Conservation (phyloP, 148 eudicot genomes). For the Heliosperma pusillum region DNA sequence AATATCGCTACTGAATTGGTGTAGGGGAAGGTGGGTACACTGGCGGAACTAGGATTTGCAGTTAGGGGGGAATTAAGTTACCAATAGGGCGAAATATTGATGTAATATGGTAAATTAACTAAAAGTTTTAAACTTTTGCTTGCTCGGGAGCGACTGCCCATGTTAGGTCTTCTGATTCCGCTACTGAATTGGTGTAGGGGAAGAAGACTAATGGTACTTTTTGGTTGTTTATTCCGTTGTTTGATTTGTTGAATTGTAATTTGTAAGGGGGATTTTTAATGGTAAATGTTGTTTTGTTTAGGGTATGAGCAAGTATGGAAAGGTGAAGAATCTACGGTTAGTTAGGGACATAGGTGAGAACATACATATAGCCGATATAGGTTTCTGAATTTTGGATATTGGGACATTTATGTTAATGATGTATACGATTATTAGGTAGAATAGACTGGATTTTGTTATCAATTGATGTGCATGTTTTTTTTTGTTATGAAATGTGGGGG, state of each 20-base stretch:
- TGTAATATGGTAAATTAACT: too few species aligned
- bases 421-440: neutral
- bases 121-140: too few species aligned
- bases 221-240: neutral
- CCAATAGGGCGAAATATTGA: too few species aligned
- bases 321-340: slow-evolving; percentile 71
- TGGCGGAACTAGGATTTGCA: too few species aligned
- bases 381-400: neutral
- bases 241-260: neutral
- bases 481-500: neutral
- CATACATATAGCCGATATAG: neutral
- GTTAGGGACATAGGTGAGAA: slow-evolving; percentile 81
- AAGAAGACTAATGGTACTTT: too few species aligned
- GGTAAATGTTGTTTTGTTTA: slow-evolving; percentile 25
- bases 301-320: slow-evolving; percentile 82
- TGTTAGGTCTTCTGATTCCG: too few species aligned
- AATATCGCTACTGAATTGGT: too few species aligned
- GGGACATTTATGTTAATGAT: neutral
- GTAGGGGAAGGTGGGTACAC: too few species aligned
- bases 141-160: too few species aligned
- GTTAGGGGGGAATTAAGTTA: too few species aligned
- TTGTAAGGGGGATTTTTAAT: neutral
- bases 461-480: neutral
- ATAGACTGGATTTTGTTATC: neutral
- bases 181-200: too few species aligned